Conservation (phyloP, 345 rosid genomes). For the Rhizophora apiculata region DNA sequence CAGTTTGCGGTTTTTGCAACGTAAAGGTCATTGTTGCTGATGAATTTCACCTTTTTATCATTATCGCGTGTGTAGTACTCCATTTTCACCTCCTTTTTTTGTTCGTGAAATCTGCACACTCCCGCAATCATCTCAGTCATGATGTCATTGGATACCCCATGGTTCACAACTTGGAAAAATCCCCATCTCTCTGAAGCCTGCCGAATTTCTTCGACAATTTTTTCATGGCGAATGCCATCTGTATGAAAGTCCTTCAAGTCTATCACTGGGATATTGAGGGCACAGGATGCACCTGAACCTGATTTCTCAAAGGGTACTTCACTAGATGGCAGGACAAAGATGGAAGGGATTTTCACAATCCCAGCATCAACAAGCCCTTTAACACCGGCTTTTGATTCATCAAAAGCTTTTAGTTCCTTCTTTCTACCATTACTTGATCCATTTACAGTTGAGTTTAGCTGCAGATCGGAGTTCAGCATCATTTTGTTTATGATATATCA, state of each 20-base stretch:
- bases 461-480: background rate
- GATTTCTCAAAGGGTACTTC: background rate
- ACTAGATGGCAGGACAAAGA: background rate
- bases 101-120: constrained; percentile 24
- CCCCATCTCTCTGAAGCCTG: constrained; percentile 6
- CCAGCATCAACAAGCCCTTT: constrained; percentile 6
- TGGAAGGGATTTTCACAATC: background rate
- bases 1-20: constrained; percentile 23
- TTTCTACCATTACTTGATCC: background rate
- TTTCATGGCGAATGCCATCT: background rate
- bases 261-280: constrained; percentile 10
- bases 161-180: constrained; percentile 20
- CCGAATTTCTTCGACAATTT: background rate
- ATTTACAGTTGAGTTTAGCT: background rate
- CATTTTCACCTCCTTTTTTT: constrained; percentile 14
- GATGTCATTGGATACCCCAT: constrained; percentile 14
- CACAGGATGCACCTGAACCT: background rate
- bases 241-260: background rate
- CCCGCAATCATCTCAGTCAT: constrained; percentile 11
- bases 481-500: background rate
- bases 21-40: constrained; percentile 18
- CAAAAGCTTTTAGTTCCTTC: constrained; percentile 4
- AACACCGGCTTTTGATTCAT: constrained; percentile 11
- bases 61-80: constrained; percentile 17
- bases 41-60: constrained; percentile 12